Conservation (phyloP, 2,329 filamentous ascomycete genomes). For the Botrytis squamosa region DNA sequence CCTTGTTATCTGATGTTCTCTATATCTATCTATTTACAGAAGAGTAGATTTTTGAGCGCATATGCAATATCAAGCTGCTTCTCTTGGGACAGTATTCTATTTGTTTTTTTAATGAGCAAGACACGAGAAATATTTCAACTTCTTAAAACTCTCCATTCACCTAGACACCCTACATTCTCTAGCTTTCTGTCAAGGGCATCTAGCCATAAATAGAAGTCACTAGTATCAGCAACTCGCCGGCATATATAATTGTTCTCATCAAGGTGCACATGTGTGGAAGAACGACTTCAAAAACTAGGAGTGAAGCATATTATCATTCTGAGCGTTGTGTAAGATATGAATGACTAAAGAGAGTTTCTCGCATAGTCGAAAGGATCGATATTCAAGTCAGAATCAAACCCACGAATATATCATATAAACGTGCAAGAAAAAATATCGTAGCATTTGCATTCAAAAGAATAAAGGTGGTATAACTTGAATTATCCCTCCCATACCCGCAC, state of each 20-base stretch:
- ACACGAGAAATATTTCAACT: background rate
- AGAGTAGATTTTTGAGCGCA: background rate
- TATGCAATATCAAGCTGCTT: background rate
- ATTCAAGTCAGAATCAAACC: background rate
- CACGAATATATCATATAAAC: no score
- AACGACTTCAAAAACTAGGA: background rate
- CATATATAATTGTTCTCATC: background rate
- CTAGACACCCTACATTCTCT: background rate
- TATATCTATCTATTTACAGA: accelerated
- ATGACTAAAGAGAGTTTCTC: background rate
- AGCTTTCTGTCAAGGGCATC: background rate
- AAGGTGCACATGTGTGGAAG: no score
- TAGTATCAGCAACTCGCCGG: background rate
- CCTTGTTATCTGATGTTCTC: background rate
- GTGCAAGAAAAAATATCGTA: background rate
- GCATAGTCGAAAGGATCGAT: background rate
- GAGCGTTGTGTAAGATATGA: background rate
- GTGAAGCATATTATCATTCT: background rate
- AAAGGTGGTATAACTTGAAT: background rate
- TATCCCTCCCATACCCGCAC: background rate
- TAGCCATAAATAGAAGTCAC: background rate
- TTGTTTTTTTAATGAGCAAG: background rate
- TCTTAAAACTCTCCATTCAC: background rate
- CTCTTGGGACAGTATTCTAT: background rate
- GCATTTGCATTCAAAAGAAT: background rate